These are phyloP conservation scores for Cubamyces lactineus DNA, from an alignment of 768 basidiomycete species.

Conservation along the genomic window DNA sequence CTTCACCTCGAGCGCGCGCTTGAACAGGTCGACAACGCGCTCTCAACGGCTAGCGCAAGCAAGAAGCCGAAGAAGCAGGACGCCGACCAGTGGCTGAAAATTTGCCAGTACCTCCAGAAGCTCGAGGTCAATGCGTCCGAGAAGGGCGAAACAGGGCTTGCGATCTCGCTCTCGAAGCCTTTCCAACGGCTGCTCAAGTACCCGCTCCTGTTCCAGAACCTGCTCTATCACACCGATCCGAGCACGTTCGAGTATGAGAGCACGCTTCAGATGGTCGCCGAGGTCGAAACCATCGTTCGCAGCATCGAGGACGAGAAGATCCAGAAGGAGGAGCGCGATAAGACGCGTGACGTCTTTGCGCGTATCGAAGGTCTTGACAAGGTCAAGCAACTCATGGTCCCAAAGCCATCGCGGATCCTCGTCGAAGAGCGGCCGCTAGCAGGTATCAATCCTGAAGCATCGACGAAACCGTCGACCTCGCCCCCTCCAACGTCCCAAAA, in stretches of 20 bases:
- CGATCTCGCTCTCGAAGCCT: conserved; percentile 94
- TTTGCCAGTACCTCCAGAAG: conserved; percentile 71
- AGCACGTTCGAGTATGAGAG: conserved; percentile 97
- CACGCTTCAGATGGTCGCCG: conserved; percentile 94
- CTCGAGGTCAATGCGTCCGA: conserved; percentile 82
- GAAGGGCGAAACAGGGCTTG: conserved; percentile 91
- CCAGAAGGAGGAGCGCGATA: conserved; percentile 93
- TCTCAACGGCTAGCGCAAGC: conserved; percentile 59
- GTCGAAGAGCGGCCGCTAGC: conserved; percentile 72
- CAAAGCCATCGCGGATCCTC: conserved; percentile 88
- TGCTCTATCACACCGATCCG: conserved; percentile 95
- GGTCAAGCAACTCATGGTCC: conserved; percentile 88
- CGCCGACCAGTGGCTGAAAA: conserved; percentile 74
- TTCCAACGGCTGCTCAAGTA: conserved; percentile 97
- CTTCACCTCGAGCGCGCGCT: conserved; percentile 92
- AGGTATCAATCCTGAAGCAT: conserved; percentile 30
- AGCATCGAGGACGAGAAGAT: conserved; percentile 99
- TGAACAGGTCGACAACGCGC: conserved; percentile 81
- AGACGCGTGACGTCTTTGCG: conserved; percentile 92
- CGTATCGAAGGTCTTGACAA: conserved; percentile 96
- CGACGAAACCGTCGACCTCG: conserved; percentile 26
- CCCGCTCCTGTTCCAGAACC: conserved; percentile 95
- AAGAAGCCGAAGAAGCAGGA: conserved; percentile 87
- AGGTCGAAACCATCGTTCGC: conserved; percentile 94
- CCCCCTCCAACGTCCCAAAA: conserved; percentile 42